Base-by-base conservation (phyloP, 2,329 filamentous ascomycete genomes). In the Botrytis tulipae region DNA sequence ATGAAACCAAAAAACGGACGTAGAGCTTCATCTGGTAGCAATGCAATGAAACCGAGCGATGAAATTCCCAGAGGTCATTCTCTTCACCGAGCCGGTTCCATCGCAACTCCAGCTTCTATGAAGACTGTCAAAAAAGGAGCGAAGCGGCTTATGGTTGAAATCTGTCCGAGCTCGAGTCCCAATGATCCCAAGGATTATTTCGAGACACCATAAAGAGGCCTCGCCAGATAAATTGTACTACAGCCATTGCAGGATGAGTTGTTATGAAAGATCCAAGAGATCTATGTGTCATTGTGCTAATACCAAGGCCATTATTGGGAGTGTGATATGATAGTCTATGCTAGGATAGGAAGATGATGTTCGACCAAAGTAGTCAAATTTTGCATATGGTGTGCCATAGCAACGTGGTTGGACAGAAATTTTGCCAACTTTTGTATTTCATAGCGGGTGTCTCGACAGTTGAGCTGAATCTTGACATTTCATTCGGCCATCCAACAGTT, bases 291-390 rank as follows among this genome's bases (percentile, higher is more conserved):
- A 25, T 54, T 25, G 22, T 35, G 46, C 9, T 40, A 4, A 51
- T 48, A 37, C 25, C 16, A 42, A n/a, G 51, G 14, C 35, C 32
- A 68, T 29, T 40, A 37, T 68, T 40, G 25, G 9, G 35, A 68
- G 16, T 68, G 16, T 67, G 65, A 40, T 57, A 42, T 68, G 48
- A n/a, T 68, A 57, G 37, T 37, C 37, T 54, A 57, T 57, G 48
- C 35, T 57, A 68, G 35, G 65, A 68, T 68, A 42, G 35, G 22
- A 68, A 40, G 18, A 54, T 67, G 25, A 46, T 57, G 35, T 68
- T 22, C 14, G 12, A 48, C 35, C 18, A 57, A 22, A 57, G 25
- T 57, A 32, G 32, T 25, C 54, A 54, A 42, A 25, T 22, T 29
- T 54, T 54, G 48, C 48, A n/a, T 54, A 42, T 68, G 65, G 35